Percentiles rank a stretch among this genome's conserved stretches.
Evolutionary conservation across 1,139 yeast species (phyloP).

Genomic region (Pichia norvegensis): DNA sequence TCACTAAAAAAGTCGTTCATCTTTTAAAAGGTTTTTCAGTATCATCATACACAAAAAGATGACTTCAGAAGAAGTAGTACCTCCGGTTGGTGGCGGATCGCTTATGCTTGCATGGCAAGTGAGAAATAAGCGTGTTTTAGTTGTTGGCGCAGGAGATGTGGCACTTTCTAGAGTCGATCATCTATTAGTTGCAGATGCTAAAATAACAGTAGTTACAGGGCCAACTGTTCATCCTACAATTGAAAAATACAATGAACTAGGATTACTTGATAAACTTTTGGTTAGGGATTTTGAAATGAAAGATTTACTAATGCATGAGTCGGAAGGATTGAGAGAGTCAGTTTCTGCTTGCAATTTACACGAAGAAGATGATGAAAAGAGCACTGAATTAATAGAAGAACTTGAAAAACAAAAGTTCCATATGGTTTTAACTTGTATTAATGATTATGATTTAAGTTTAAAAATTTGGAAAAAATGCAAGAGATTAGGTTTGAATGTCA

Average conservation of each 20-base stretch:
- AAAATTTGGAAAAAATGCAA: constrained; percentile 56
- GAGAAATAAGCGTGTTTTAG: constrained; percentile 51
- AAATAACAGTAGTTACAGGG: constrained; percentile 54
- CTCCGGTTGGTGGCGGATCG: constrained; percentile 40
- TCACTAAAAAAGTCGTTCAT: too few relatives aligned
- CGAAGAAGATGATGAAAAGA: constrained; percentile 25
- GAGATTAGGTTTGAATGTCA: constrained; percentile 51
- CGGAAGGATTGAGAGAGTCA: constrained; percentile 16
- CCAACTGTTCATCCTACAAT: constrained; percentile 40
- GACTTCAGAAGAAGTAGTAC: constrained; percentile 5
- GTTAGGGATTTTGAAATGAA: constrained; percentile 35
- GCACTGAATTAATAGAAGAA: constrained; percentile 16
- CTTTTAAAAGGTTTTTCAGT: too few relatives aligned
- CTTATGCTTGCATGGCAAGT: constrained; percentile 70
- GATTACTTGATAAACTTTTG: constrained; percentile 37
- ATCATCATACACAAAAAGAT: not conserved
- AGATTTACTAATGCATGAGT: constrained; percentile 47
- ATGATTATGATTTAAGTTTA: constrained; percentile 56
- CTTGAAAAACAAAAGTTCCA: constrained; percentile 44
- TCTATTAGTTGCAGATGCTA: constrained; percentile 61
- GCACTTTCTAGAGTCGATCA: constrained; percentile 66
- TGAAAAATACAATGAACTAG: constrained; percentile 32
- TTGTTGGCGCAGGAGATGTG: constrained; percentile 79
- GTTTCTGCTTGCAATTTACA: constrained; percentile 17
- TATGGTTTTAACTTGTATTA: constrained; percentile 68